Conservation (phyloP, 164 flowering plant genomes). For the Buxus sempervirens region DNA sequence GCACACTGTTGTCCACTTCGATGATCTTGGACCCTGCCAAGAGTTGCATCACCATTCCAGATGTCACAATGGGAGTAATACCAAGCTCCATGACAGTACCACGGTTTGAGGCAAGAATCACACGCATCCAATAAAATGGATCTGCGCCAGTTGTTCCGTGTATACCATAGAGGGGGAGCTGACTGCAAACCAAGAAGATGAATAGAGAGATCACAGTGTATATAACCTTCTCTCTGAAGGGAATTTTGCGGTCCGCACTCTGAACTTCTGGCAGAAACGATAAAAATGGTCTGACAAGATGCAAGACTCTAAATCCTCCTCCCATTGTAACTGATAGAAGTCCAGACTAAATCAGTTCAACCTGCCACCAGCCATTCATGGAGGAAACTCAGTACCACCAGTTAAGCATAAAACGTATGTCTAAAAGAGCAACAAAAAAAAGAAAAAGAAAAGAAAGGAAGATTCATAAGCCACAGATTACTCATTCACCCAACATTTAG, state of each 20-base stretch:
- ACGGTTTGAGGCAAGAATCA: constrained; percentile 68
- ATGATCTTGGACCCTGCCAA: constrained; percentile 66
- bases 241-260: constrained; percentile 50
- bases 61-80: constrained; percentile 69
- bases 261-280: constrained; percentile 63
- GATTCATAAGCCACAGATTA: too few species aligned
- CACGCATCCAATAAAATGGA: constrained; percentile 77
- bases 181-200: constrained; percentile 69
- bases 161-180: constrained; percentile 74
- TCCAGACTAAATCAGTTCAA: constrained; percentile 5
- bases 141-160: constrained; percentile 68
- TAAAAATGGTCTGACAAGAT: constrained; percentile 62
- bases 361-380: neutral
- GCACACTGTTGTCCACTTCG: constrained; percentile 72
- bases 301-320: constrained; percentile 64
- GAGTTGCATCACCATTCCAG: constrained; percentile 75
- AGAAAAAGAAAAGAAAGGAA: too few species aligned
- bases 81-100: constrained; percentile 86
- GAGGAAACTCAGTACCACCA: neutral
- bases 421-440: too few species aligned
- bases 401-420: neutral
- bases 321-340: constrained; percentile 41
- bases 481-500: too few species aligned
- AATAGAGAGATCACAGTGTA: constrained; percentile 62
- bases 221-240: constrained; percentile 67